Conservation (phyloP, 495 filamentous ascomycete genomes). For the Hypoxylon trugodes region DNA sequence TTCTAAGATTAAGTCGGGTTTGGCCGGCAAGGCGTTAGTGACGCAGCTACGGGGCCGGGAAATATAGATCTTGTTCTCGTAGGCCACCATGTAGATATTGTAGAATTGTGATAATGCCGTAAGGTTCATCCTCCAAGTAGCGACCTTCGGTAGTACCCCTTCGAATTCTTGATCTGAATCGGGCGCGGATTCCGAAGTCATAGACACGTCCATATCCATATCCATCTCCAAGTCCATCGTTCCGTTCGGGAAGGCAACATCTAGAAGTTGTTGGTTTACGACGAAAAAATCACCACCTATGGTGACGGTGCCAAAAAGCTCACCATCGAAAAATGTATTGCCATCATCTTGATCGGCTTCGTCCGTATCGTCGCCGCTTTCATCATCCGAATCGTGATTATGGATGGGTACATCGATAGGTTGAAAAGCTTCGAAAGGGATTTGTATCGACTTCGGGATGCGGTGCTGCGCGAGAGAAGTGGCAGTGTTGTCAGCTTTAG, state of each 20-base stretch:
- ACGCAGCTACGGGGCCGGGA: constrained; percentile 74
- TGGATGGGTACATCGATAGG: background rate
- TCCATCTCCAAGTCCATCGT: background rate
- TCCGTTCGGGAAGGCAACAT: no score
- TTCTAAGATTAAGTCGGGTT: constrained; percentile 71
- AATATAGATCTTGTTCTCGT: constrained; percentile 72
- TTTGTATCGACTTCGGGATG: constrained; percentile 9
- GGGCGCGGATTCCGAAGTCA: background rate
- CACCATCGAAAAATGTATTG: constrained; percentile 27
- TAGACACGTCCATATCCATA: background rate
- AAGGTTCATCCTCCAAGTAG: constrained; percentile 55
- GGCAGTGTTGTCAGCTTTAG: constrained; percentile 18
- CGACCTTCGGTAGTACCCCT: constrained; percentile 46
- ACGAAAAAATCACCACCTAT: no score
- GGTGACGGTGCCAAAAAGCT: no score
- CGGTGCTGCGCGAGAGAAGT: constrained; percentile 28
- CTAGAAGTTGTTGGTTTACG: no score
- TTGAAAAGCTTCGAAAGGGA: constrained; percentile 32
- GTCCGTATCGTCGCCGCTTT: constrained; percentile 30
- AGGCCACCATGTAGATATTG: constrained; percentile 81
- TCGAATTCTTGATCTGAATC: constrained; percentile 6
- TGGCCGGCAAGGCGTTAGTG: constrained; percentile 64
- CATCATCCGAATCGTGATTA: constrained; percentile 12
- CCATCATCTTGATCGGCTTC: constrained; percentile 17
- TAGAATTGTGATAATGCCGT: constrained; percentile 59